Evolutionary conservation across 768 basidiomycete species (phyloP).

Genomic region (Calocera cornea): DNA sequence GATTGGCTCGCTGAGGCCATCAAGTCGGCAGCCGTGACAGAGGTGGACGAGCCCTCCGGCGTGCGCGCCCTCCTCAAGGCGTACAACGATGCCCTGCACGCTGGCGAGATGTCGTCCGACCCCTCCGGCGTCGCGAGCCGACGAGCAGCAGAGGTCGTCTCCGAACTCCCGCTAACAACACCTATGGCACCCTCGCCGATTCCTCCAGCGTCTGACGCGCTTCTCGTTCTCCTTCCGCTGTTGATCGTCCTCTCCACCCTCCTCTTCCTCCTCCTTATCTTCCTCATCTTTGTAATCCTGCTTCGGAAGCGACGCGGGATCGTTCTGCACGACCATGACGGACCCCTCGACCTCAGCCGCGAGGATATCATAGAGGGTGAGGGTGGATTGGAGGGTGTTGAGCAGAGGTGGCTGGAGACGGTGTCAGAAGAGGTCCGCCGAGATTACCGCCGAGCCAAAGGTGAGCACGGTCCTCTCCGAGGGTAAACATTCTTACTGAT

Average conservation of each 20-base stretch:
- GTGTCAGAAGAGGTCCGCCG: conserved; percentile 51
- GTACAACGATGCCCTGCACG: background rate
- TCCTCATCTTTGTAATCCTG: conserved; percentile 78
- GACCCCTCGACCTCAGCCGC: conserved; percentile 83
- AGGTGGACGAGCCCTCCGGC: background rate
- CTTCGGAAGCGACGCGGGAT: conserved; percentile 67
- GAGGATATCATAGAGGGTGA: conserved; percentile 85
- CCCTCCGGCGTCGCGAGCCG: background rate
- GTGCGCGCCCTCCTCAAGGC: background rate
- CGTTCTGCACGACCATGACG: conserved; percentile 69
- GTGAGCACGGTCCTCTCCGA: conserved; percentile 31
- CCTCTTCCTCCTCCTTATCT: conserved; percentile 80
- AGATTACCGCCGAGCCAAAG: conserved; percentile 75
- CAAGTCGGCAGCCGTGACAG: background rate
- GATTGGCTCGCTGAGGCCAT: background rate
- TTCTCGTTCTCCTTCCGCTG: conserved; percentile 80
- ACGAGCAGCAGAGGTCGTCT: background rate
- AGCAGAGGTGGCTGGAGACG: conserved; percentile 84
- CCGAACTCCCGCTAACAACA: background rate
- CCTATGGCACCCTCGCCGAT: background rate
- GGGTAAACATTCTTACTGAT: background rate
- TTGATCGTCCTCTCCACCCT: conserved; percentile 89
- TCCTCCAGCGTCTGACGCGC: conserved; percentile 34
- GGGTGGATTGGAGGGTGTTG: conserved; percentile 84
- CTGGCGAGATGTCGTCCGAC: background rate